Percentiles rank a stretch among this genome's conserved stretches.
These are phyloP conservation scores for Combretum micranthum DNA, from an alignment of 345 rosid species.

Conservation along the genomic window DNA sequence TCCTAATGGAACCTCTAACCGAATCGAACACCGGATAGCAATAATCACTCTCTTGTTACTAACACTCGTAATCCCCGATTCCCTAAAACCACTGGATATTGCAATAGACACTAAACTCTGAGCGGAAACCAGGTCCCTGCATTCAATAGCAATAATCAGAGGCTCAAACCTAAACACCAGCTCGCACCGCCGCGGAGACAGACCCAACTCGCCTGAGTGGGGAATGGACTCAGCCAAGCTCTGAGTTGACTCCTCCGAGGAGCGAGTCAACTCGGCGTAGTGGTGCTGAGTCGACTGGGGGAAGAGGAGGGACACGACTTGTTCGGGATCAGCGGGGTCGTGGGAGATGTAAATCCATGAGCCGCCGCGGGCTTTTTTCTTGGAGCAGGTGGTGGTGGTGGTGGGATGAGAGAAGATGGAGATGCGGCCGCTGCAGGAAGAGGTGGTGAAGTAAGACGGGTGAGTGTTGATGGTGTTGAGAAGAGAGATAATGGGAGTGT, in stretches of 20 bases:
- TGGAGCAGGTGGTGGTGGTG: conserved; percentile 6
- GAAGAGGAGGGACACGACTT: conserved; percentile 49
- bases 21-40: conserved; percentile 73
- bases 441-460: conserved; percentile 79
- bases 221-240: no score
- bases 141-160: conserved; percentile 73
- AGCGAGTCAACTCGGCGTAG: no score
- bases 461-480: conserved; percentile 61
- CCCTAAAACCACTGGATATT: conserved; percentile 67
- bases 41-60: conserved; percentile 65
- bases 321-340: conserved; percentile 46
- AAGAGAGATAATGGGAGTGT: conserved; percentile 70
- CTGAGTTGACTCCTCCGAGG: no score
- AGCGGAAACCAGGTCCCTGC: conserved; percentile 57
- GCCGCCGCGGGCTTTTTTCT: conserved; percentile 82
- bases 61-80: conserved; percentile 75
- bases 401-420: conserved; percentile 76
- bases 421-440: conserved; percentile 93
- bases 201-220: no score
- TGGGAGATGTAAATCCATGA: conserved; percentile 78
- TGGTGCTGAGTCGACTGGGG: conserved; percentile 2
- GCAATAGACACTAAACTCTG: conserved; percentile 62
- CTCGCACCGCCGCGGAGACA: conserved; percentile 14
- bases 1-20: conserved; percentile 87
- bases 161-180: conserved; percentile 86